Evolutionary conservation across 805 yeast species (phyloP), one percentile per base, ranked within the genome.

Genomic region (Candida tibetensis): DNA sequence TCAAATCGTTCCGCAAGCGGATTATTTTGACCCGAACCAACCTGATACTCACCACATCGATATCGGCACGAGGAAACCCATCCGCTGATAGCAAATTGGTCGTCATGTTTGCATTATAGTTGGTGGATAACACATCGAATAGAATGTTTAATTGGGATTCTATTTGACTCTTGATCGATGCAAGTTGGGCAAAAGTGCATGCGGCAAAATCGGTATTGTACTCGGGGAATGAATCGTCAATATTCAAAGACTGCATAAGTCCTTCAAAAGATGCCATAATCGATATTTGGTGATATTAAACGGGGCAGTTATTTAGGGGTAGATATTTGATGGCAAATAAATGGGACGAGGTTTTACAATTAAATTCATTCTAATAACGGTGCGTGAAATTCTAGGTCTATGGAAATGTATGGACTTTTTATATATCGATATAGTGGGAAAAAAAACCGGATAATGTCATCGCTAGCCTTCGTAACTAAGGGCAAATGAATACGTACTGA

Each of bases 61-160:
- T 72, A 53, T 91, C 97, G 13, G 69, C 58, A 30, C 97, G 65
- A 1, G 99, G 99, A 51, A 77, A 91, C 15, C 97, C 96, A 52
- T 91, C 95, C 0, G 51, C 41, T 0, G 83, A 77, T 2, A 85
- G 60, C 41, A 91, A 59, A 0, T 79, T 69, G 1, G 90, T 81
- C 17, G 72, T 58, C 86, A 87, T 80, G 46, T 76, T 81, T 3
- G 70, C 79, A 9, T 68, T 61, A 45, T 77, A 77, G 30, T 55
- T 49, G 40, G 62, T 45, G 5, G 50, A 45, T 17, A 85, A 64
- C 10, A 67, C 51, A 21, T 65, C 73, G 43, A 72, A 68, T 30
- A 79, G 47, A 13, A 34, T 30, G 13, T 41, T 26, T 27, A 64
- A 43, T 45, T 64, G 68, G 3, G 45, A 29, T 37, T 64, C 82